phyloP scores from a whole-genome alignment of 768 basidiomycete species.

The Asterophora lycoperdoides region DNA sequence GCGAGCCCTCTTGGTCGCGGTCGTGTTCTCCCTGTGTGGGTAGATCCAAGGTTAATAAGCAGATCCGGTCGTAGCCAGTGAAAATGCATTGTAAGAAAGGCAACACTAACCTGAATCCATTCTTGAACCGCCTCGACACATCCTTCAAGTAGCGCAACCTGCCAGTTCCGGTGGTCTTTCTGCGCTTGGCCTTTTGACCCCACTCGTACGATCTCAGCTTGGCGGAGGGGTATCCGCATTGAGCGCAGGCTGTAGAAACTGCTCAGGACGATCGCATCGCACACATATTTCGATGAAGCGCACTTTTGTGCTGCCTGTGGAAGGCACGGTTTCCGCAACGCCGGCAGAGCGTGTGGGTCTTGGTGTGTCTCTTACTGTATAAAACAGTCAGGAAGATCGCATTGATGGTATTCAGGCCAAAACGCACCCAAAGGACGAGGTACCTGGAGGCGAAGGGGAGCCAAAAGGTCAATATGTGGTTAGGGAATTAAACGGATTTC shows the following conservation, averaged over 20 bases:
- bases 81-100: background rate
- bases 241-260: conserved; percentile 68
- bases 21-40: conserved; percentile 19
- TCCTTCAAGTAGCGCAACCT: conserved; percentile 91
- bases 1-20: conserved; percentile 18
- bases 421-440: conserved; percentile 91
- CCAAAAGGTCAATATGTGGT: conserved; percentile 5
- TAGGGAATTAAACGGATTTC: conserved; percentile 6
- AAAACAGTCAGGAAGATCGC: conserved; percentile 7
- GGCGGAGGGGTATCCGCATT: conserved; percentile 95
- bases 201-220: conserved; percentile 96
- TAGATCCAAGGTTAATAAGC: background rate
- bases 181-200: conserved; percentile 98
- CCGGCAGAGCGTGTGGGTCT: conserved; percentile 95
- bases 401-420: background rate
- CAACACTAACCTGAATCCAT: conserved; percentile 78
- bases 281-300: conserved; percentile 23
- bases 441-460: conserved; percentile 50
- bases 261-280: conserved; percentile 3
- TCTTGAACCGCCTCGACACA: conserved; percentile 96
- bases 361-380: conserved; percentile 91
- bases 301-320: conserved; percentile 98
- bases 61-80: background rate
- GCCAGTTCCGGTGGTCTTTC: conserved; percentile 99
- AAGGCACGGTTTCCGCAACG: conserved; percentile 94